phyloP scores from a whole-genome alignment of 352 stramenopile genomes.

The Phytophthora tentaculata region DNA sequence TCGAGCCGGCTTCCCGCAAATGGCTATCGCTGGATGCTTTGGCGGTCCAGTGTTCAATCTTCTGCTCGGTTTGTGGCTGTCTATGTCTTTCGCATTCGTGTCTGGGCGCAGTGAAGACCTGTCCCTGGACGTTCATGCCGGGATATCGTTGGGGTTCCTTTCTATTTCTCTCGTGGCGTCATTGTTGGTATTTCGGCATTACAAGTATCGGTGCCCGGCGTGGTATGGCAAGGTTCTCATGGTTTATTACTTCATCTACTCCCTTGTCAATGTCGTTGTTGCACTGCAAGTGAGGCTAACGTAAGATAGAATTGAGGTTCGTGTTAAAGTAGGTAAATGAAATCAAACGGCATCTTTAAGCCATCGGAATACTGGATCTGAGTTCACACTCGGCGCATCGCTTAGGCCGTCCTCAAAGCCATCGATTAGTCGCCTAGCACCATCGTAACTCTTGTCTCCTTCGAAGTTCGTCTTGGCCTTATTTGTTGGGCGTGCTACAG shows the following conservation, averaged over 20 bases:
- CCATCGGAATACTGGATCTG: slow-evolving; percentile 66
- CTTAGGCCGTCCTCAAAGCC: slow-evolving; percentile 34
- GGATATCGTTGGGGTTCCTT: slow-evolving; percentile 77
- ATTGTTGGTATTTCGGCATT: slow-evolving; percentile 55
- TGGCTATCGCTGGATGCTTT: slow-evolving; percentile 88
- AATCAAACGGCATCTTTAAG: slow-evolving; percentile 56
- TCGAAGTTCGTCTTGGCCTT: slow-evolving; percentile 5
- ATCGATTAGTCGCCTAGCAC: slow-evolving; percentile 8
- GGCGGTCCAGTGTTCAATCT: slow-evolving; percentile 87
- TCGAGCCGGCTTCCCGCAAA: slow-evolving; percentile 79
- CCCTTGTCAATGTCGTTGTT: slow-evolving; percentile 69
- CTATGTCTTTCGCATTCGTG: slow-evolving; percentile 69
- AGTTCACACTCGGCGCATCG: slow-evolving; percentile 43
- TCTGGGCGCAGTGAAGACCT: slow-evolving; percentile 49
- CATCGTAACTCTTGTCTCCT: slow-evolving; percentile 12
- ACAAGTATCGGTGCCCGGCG: slow-evolving; percentile 62
- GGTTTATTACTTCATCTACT: slow-evolving; percentile 74
- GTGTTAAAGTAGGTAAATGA: slow-evolving; percentile 1
- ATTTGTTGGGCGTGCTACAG: background rate
- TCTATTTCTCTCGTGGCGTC: slow-evolving; percentile 60
- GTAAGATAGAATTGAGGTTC: slow-evolving; percentile 9
- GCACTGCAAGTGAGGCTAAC: slow-evolving; percentile 40
- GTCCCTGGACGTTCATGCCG: slow-evolving; percentile 68
- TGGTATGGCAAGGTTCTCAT: slow-evolving; percentile 83
- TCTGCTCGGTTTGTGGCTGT: slow-evolving; percentile 76